Evolutionary conservation across 2,329 filamentous ascomycete species (phyloP), one percentile per base, ranked within the genome.

Genomic region (Myriosclerotinia scirpicola): DNA sequence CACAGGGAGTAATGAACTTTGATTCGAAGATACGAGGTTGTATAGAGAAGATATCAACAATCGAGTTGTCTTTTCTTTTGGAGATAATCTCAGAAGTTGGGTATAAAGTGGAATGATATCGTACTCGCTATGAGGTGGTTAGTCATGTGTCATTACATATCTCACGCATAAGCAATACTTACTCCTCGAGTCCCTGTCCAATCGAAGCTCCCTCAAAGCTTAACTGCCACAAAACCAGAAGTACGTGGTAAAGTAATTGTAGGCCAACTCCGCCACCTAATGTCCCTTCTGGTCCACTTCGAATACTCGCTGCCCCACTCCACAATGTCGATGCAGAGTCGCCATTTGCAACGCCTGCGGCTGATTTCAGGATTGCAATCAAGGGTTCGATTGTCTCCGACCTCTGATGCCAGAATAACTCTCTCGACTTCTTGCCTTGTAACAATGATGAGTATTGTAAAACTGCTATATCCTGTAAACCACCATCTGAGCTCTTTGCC

Each of bases 61-160:
- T 40, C 95, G 89, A 0, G 94, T 98, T 1, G 94, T 98, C 83
- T 99, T 99, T 78, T 98, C 95, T 79, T 99, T 99, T 54, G 94
- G 93, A 2, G 95, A 98, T 53, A 97, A 83, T 65, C 93, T 90
- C 65, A 99, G 84, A 48, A 99, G 88, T 71, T 96, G 91, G n/a
- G 91, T 93, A 78, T 97, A 97, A 54, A 98, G 86, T 56, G 93
- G 85, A 70, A 98, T 85, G 72, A 98, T 90, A 75, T 98, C 93
- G 79, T 97, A 92, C 79, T 97, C 93, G 73, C 93, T 96, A 71
- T 48, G 55, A 68, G n/a, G 20, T 55, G 67, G 75, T 74, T 78
- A 79, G 71, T 46, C 60, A 20, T 46, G n/a, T 17, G 36, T 17
- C 22, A 65, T 52, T 34, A 5, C 17, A 12, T 30, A n/a, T 48